Base-by-base conservation (phyloP, 306 rosid species). In the Ormosia emarginata region DNA sequence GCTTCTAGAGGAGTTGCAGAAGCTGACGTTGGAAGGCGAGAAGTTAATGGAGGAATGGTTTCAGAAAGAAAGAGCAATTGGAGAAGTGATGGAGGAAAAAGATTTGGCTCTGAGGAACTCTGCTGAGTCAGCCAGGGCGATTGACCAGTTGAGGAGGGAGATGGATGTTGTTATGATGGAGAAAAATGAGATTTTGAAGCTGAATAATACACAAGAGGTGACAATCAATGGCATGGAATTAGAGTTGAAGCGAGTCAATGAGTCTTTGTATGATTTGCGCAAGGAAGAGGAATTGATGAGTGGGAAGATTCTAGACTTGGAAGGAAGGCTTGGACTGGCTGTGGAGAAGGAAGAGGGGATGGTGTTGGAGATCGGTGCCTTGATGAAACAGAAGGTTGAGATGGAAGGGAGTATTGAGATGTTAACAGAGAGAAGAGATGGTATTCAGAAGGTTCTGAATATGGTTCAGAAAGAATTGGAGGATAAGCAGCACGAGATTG, bases 381-480 rank as follows among this genome's bases (percentile, higher is more conserved):
- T 89, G 63, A 65, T 13, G 69, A 81, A 63, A 59, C 81, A 84
- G 78, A 82, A 83, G 69, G 76, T 75, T 36, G 82, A 85, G 84
- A 86, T 86, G 74, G 85, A 89, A 58, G 41, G 59, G 12, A 74
- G 8, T 4, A 64, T 85, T 49, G 71, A 66, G 84, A 65, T 53
- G 52, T 68, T 92, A 37, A 76, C 75, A 36, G 81, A 56, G 64
- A 36, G 78, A 40, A 66, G 64, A 77, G 77, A 80, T 36, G 56
- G 63, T 17, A 17, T 49, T 17, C 77, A 74, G 77, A 36, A 41
- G 11, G 30, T 41, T 52, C 67, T 87, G 72, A 81, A 70, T 13
- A 6, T 2, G 83, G 64, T 55, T 37, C 36, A 47, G 24, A 56
- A 43, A 79, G 90, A 90, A 55, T 53, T 64, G 41, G 63, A 71